Conservation (phyloP, 805 yeast species). For the Wickerhamomyces ciferrii region DNA sequence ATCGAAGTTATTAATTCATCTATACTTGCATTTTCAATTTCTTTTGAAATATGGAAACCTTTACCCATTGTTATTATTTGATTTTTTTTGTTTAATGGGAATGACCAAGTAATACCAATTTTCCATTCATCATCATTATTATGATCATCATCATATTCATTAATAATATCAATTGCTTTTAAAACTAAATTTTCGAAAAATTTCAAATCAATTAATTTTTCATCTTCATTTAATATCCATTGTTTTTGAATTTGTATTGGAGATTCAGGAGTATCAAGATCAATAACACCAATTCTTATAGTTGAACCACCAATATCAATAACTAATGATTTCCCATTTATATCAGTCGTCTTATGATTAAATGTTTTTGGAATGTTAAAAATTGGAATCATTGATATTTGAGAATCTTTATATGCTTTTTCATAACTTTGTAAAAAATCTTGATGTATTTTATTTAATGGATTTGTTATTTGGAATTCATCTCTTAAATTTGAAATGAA, state of each 20-base stretch:
- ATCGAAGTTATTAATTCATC: conserved; percentile 33
- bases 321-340: conserved; percentile 15
- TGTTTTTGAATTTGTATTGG: not conserved
- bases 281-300: conserved; percentile 30
- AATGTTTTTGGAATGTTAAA: not conserved
- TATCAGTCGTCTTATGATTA: not conserved
- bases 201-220: conserved; percentile 31
- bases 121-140: conserved; percentile 1
- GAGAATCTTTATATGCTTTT: not conserved
- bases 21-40: conserved; percentile 36
- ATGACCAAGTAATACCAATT: conserved; percentile 52
- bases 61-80: conserved; percentile 51
- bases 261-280: conserved; percentile 1
- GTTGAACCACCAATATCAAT: conserved; percentile 60
- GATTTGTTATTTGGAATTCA: not conserved
- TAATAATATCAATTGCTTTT: conserved; percentile 13
- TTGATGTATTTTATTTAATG: not conserved
- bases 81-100: conserved; percentile 41
- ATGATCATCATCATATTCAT: not conserved
- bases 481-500: not conserved
- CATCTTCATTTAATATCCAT: conserved; percentile 14
- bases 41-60: conserved; percentile 44
- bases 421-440: not conserved
- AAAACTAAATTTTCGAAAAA: conserved; percentile 37
- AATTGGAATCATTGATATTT: conserved; percentile 7